Evolutionary conservation across 139 green algal species (phyloP).

Genomic region (Pseudopediastrum boryanum): DNA sequence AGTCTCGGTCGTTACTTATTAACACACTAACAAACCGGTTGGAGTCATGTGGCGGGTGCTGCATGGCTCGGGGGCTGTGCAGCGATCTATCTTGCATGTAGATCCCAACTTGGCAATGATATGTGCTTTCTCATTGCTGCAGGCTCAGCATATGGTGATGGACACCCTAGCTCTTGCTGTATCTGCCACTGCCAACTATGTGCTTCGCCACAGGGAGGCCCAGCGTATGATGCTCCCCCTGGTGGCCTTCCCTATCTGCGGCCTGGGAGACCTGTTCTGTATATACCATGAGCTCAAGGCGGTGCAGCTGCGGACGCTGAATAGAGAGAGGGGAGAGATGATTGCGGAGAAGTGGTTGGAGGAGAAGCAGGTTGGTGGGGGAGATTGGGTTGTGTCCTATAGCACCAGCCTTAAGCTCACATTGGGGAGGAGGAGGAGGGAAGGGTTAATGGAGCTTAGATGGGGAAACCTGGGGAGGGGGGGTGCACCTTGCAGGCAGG

Average conservation of each 20-base stretch:
- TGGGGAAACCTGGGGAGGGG: too few relatives aligned
- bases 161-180: constrained; percentile 86
- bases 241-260: constrained; percentile 65
- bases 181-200: constrained; percentile 41
- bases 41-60: too few relatives aligned
- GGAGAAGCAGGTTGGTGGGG: constrained; percentile 41
- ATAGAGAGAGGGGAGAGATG: constrained; percentile 86
- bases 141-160: constrained; percentile 90
- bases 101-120: not conserved
- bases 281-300: constrained; percentile 86
- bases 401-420: too few relatives aligned
- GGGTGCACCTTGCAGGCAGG: too few relatives aligned
- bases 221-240: constrained; percentile 62
- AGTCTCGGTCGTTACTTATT: too few relatives aligned
- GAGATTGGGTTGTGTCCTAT: too few relatives aligned
- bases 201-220: constrained; percentile 32
- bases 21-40: too few relatives aligned
- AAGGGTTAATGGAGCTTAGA: too few relatives aligned
- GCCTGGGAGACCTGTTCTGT: constrained; percentile 65
- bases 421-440: too few relatives aligned
- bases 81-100: constrained; percentile 10
- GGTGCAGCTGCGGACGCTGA: constrained; percentile 86
- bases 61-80: too few relatives aligned
- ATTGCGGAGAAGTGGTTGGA: constrained; percentile 73
- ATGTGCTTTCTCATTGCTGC: constrained; percentile 9